Percentiles rank a stretch among this genome's conserved stretches.
phyloP scores from a whole-genome alignment of 805 yeast genomes.

The Cyberlindnera amylophila region DNA sequence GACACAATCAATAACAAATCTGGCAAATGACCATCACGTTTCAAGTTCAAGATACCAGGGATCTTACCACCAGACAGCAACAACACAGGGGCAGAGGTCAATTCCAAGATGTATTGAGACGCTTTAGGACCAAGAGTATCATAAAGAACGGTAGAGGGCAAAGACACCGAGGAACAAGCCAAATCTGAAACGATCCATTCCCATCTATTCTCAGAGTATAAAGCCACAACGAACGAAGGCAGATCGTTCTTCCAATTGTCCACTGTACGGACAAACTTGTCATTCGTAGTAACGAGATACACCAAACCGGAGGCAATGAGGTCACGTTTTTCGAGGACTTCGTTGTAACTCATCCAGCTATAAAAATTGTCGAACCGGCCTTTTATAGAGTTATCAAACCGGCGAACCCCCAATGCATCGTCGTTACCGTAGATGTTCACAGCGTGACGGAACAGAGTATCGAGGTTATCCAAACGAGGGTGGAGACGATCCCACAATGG shows the following conservation, averaged over 20 bases:
- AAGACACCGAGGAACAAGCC: conserved; percentile 37
- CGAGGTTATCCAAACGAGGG: conserved; percentile 8
- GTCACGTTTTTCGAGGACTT: conserved; percentile 38
- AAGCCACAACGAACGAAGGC: conserved; percentile 32
- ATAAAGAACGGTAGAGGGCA: conserved; percentile 47
- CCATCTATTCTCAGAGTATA: conserved; percentile 52
- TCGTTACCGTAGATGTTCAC: conserved; percentile 23
- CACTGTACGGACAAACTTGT: conserved; percentile 35
- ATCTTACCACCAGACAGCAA: conserved; percentile 46
- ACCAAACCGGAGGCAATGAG: conserved; percentile 53
- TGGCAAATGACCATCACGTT: conserved; percentile 25
- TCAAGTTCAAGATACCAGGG: conserved; percentile 33
- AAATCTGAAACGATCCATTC: conserved; percentile 73
- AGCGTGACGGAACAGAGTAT: conserved; percentile 17
- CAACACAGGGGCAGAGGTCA: conserved; percentile 62
- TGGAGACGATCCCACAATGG: conserved; percentile 4
- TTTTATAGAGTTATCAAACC: conserved; percentile 22
- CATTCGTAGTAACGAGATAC: conserved; percentile 25
- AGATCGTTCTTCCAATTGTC: conserved; percentile 8
- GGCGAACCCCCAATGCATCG: conserved; percentile 37
- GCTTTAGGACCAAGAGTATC: conserved; percentile 58
- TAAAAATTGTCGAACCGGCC: conserved; percentile 39
- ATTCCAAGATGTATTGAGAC: conserved; percentile 53
- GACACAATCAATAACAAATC: conserved; percentile 42
- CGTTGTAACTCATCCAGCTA: conserved; percentile 37